phyloP scores from a whole-genome alignment of 768 basidiomycete species.

The Pleurotus platypus region DNA sequence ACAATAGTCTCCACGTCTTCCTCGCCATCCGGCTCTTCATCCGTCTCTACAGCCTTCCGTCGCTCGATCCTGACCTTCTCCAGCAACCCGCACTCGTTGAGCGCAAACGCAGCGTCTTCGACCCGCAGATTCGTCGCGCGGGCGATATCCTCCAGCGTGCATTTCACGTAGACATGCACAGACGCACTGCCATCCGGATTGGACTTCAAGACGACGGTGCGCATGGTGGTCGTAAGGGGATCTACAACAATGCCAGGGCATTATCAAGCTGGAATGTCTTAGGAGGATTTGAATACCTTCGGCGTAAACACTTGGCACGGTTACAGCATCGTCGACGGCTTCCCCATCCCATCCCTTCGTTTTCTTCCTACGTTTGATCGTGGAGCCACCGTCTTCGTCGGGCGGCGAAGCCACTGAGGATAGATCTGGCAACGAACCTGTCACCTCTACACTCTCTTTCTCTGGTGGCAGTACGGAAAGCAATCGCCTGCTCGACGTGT shows the following conservation, averaged over 20 bases:
- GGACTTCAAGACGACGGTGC: slow-evolving; percentile 53
- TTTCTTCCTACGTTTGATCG: slow-evolving; percentile 41
- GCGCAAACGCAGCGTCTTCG: slow-evolving; percentile 85
- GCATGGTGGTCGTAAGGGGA: slow-evolving; percentile 47
- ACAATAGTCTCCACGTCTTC: slow-evolving; percentile 48
- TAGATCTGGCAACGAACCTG: slow-evolving; percentile 40
- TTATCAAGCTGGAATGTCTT: too few relatives aligned
- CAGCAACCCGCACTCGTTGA: slow-evolving; percentile 84
- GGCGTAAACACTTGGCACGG: slow-evolving; percentile 19
- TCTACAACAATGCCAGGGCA: slow-evolving; percentile 27
- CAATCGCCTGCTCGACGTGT: slow-evolving; percentile 36
- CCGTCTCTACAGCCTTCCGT: slow-evolving; percentile 16
- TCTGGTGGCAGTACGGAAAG: slow-evolving; percentile 61
- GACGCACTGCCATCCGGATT: slow-evolving; percentile 68
- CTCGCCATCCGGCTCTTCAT: slow-evolving; percentile 38
- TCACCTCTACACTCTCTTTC: slow-evolving; percentile 37
- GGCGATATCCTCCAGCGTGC: slow-evolving; percentile 77
- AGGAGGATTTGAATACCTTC: slow-evolving; percentile 28
- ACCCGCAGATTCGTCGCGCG: slow-evolving; percentile 74
- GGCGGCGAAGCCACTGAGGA: slow-evolving; percentile 28
- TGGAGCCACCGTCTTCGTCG: slow-evolving; percentile 23
- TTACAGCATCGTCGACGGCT: slow-evolving; percentile 27
- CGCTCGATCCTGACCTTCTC: slow-evolving; percentile 16
- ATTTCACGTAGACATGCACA: slow-evolving; percentile 62
- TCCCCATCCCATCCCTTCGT: slow-evolving; percentile 79